Base-by-base conservation (phyloP, 768 basidiomycete species). In the Xerocomellus intermedius region DNA sequence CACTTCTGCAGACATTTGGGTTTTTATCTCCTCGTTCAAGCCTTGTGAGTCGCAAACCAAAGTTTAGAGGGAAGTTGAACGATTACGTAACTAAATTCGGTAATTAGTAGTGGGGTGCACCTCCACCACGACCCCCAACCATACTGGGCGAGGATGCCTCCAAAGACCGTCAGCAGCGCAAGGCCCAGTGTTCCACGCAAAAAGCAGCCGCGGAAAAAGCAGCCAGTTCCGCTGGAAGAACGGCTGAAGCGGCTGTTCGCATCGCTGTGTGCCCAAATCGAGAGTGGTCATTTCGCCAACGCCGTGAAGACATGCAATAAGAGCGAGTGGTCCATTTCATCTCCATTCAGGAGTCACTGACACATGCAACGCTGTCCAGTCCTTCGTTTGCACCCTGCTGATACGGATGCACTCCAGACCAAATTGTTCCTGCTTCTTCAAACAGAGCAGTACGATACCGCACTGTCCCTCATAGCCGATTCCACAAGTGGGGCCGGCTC, bases 241-340 rank as follows among this genome's bases (percentile, higher is more conserved):
- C 68, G 63, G 58, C 48, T 80, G 48, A 85, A 81, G 64, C 80
- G 84, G 17, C 75, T 89, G 48, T 94, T 89, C 73, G 84, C 82
- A 46, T 89, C 90, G 37, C 74, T 97, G 4, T 87, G 84, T 67
- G 88, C 90, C 10, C 94, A 96, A 69, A 86, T 95, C 62, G 91
- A 95, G 58, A 91, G 88, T n/a, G 90, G 88, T 2, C 85, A 94
- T 73, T 86, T 92, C 67, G 72, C 74, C 42, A 93, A 92, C 64
- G 93, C 92, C 26, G 80, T 94, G 66, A 91, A 87, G 80, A 94
- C 94, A 58, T 94, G 91, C 76, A 87, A 93, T 73, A 94, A 92
- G 77, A 89, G 94, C 92, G 64, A 54, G 84, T 77, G 52, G 54
- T 57, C 32, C 53, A 49, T 37, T 61, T 63, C 61, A 57, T 60